Conservation (phyloP, 2,329 filamentous ascomycete species). For the Massarina eburnea region DNA sequence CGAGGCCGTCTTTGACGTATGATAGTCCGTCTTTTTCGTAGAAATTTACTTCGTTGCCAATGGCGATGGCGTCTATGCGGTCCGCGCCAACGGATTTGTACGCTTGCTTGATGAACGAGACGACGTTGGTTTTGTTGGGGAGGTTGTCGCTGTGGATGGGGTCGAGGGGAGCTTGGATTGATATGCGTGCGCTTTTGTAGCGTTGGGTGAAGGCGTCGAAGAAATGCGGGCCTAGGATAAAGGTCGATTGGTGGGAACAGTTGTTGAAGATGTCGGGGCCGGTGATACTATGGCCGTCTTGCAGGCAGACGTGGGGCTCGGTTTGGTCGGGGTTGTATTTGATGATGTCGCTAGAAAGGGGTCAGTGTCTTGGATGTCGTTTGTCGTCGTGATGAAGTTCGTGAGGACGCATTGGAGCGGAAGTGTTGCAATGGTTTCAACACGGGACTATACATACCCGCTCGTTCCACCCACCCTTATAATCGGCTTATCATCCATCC, state of each 20-base stretch:
- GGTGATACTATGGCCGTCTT: background rate
- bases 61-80: slow-evolving; percentile 6
- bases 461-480: slow-evolving; percentile 2
- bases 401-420: too few relatives aligned
- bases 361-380: too few relatives aligned
- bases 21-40: background rate
- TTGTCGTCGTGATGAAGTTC: too few relatives aligned
- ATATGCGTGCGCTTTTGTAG: background rate
- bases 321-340: slow-evolving; percentile 3
- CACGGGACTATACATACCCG: slow-evolving; percentile 2
- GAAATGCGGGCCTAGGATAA: slow-evolving; percentile 3
- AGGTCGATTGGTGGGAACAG: slow-evolving; percentile 3
- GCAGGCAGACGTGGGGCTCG: slow-evolving; percentile 1
- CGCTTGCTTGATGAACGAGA: slow-evolving; percentile 1
- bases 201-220: slow-evolving; percentile 3
- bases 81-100: slow-evolving; percentile 1
- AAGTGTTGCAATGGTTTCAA: background rate
- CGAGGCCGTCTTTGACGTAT: slow-evolving; percentile 1
- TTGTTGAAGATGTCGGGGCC: background rate
- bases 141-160: slow-evolving; percentile 1
- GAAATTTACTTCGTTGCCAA: slow-evolving; percentile 4
- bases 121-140: slow-evolving; percentile 2
- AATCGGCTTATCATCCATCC: slow-evolving; percentile 1
- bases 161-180: slow-evolving; percentile 3
- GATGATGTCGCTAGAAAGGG: slow-evolving; percentile 6